A percentile compares a stretch with the other conserved stretches of the same genome.
These are phyloP conservation scores for Kazachstania viticola DNA, from an alignment of 805 yeast species.

Conservation along the genomic window DNA sequence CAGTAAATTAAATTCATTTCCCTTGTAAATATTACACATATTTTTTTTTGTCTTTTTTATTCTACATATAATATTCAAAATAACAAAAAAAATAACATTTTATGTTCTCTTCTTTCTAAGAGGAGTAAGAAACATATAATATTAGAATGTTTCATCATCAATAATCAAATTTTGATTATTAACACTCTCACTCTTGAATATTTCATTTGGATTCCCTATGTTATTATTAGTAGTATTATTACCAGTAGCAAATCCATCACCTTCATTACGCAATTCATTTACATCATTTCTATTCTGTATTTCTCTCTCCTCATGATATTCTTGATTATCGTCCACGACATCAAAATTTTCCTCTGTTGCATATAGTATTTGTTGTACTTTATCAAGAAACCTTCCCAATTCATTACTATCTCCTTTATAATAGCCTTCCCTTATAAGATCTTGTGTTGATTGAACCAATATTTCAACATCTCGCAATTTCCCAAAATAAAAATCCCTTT, in stretches of 20 bases:
- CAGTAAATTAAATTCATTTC: conserved; percentile 3
- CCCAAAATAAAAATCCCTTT: conserved; percentile 82
- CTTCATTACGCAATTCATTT: background rate
- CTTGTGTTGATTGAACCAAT: conserved; percentile 52
- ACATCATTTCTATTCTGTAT: background rate
- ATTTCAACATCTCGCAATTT: conserved; percentile 85
- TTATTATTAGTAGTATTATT: background rate
- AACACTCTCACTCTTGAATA: background rate
- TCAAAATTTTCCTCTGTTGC: conserved; percentile 48
- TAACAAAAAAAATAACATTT: background rate
- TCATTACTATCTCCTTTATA: conserved; percentile 20
- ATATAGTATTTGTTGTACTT: conserved; percentile 67
- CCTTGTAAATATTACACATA: background rate
- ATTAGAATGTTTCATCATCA: conserved; percentile 26
- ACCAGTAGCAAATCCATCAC: background rate
- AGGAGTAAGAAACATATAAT: no score
- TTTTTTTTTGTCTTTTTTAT: background rate
- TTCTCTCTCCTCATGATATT: background rate
- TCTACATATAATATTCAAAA: background rate
- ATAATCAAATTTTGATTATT: conserved; percentile 21
- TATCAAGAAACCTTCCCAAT: conserved; percentile 36
- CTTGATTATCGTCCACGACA: background rate
- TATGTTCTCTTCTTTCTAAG: background rate
- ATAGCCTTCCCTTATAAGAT: conserved; percentile 36
- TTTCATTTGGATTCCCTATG: conserved; percentile 1